These are phyloP conservation scores for Phytopythium aichiense DNA, from an alignment of 352 stramenopile species.

Conservation along the genomic window DNA sequence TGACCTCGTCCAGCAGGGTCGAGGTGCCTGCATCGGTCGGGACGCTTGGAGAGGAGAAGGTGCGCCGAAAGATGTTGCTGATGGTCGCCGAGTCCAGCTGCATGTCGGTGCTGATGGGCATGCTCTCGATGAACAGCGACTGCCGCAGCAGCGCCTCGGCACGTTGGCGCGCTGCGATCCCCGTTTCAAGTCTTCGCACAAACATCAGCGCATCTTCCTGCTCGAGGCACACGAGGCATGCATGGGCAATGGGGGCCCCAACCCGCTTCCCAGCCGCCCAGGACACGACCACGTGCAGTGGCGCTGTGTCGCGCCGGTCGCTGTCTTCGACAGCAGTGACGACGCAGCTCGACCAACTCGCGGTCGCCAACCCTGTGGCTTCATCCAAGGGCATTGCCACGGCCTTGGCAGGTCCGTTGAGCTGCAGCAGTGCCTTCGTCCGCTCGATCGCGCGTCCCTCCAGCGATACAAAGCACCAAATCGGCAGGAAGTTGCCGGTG, in stretches of 20 bases:
- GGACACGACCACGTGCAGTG: conserved; percentile 60
- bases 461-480: conserved; percentile 74
- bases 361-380: conserved; percentile 28
- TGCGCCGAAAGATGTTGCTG: conserved; percentile 66
- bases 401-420: conserved; percentile 44
- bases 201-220: conserved; percentile 45
- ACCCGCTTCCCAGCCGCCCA: conserved; percentile 76
- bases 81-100: conserved; percentile 69
- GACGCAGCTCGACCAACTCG: conserved; percentile 75
- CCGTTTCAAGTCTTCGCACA: conserved; percentile 31
- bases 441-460: conserved; percentile 26
- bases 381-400: conserved; percentile 65
- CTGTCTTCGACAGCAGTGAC: conserved; percentile 59
- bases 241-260: conserved; percentile 56
- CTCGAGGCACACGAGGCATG: conserved; percentile 61
- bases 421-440: conserved; percentile 16
- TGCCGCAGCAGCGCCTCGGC: conserved; percentile 63
- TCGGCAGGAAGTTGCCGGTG: conserved; percentile 45
- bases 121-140: conserved; percentile 67
- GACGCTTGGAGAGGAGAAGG: conserved; percentile 53
- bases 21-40: conserved; percentile 52
- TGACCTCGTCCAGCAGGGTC: conserved; percentile 85
- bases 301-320: not conserved
- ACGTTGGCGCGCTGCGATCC: conserved; percentile 41
- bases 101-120: conserved; percentile 63